phyloP scores from a whole-genome alignment of 768 basidiomycete species.

The Tricholoma sp. region DNA sequence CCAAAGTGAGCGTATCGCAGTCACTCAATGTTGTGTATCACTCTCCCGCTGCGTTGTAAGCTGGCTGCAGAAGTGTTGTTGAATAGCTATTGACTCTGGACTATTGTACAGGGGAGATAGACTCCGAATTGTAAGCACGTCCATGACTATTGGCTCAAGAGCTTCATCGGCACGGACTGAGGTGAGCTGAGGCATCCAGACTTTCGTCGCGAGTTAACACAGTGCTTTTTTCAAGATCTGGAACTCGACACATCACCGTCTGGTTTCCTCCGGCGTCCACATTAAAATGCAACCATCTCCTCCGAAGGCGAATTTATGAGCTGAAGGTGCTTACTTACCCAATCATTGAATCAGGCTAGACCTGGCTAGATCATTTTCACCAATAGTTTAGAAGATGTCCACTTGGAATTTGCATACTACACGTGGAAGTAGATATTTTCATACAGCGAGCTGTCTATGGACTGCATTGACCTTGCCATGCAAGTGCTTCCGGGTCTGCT shows the following conservation, averaged over 20 bases:
- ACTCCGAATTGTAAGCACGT: constrained; percentile 48
- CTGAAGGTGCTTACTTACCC: not conserved
- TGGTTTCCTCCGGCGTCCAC: constrained; percentile 52
- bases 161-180: constrained; percentile 46
- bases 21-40: constrained; percentile 51
- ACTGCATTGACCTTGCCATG: too few relatives aligned
- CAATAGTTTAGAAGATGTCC: too few relatives aligned
- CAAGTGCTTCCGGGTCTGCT: too few relatives aligned
- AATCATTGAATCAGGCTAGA: too few relatives aligned
- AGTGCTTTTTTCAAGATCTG: constrained; percentile 38
- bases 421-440: too few relatives aligned
- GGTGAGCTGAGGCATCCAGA: constrained; percentile 20
- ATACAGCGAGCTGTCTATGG: too few relatives aligned
- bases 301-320: constrained; percentile 22
- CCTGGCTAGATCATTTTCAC: too few relatives aligned
- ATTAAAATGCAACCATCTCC: constrained; percentile 49
- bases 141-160: constrained; percentile 43
- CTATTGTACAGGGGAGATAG: constrained; percentile 37
- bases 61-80: not conserved
- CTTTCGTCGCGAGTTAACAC: not conserved
- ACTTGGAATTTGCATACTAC: too few relatives aligned
- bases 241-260: constrained; percentile 45
- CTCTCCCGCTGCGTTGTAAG: constrained; percentile 46
- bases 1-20: constrained; percentile 38
- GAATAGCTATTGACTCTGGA: not conserved